phyloP scores from a whole-genome alignment of 768 basidiomycete genomes.

The Agaricus subrufescens region DNA sequence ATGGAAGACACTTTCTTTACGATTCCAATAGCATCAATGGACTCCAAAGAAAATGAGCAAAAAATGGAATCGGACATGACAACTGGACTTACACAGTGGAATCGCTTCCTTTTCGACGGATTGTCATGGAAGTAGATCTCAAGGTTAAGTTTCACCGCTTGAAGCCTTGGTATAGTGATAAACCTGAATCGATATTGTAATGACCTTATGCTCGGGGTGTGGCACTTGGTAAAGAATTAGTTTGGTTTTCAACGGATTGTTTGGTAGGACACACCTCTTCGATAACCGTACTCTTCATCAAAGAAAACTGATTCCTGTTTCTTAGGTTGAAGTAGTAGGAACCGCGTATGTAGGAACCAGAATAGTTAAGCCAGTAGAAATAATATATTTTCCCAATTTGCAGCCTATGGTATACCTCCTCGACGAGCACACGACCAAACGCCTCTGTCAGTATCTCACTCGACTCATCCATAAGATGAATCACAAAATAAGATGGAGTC shows the following conservation, averaged over 20 bases:
- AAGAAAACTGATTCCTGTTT: slow-evolving; percentile 90
- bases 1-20: slow-evolving; percentile 78
- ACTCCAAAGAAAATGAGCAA: slow-evolving; percentile 8
- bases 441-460: slow-evolving; percentile 88
- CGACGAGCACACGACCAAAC: slow-evolving; percentile 74
- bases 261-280: slow-evolving; percentile 57
- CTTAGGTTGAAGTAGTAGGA: slow-evolving; percentile 83
- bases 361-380: slow-evolving; percentile 45
- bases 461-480: slow-evolving; percentile 80
- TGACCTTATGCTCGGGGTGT: too few species aligned
- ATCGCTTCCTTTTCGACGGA: too few species aligned
- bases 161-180: slow-evolving; percentile 53
- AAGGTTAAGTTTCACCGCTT: slow-evolving; percentile 8
- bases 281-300: slow-evolving; percentile 61
- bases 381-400: slow-evolving; percentile 92
- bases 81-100: too few species aligned
- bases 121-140: too few species aligned
- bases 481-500: background rate
- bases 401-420: slow-evolving; percentile 74
- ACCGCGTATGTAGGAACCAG: too few species aligned
- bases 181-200: slow-evolving; percentile 77
- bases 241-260: background rate
- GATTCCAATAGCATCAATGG: slow-evolving; percentile 78
- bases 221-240: background rate
- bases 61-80: too few species aligned